Conservation (phyloP, 495 filamentous ascomycete species). For the Hapsidospora chrysogenum region DNA sequence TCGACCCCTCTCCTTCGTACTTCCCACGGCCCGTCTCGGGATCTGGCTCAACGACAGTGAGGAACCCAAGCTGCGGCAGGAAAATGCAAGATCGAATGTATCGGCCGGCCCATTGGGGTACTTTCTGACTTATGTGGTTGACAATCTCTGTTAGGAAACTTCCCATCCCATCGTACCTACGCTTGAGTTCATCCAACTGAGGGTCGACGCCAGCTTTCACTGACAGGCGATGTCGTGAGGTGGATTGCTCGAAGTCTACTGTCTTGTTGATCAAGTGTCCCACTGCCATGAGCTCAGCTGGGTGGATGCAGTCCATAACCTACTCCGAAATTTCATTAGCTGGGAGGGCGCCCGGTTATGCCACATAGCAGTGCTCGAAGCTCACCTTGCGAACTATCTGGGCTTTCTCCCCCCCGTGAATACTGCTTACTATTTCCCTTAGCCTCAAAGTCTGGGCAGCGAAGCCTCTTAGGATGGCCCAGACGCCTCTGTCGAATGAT, state of each 20-base stretch:
- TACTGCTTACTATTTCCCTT: conserved; percentile 42
- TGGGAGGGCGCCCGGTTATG: too few species aligned
- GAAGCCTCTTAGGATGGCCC: conserved; percentile 44
- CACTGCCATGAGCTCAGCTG: conserved; percentile 38
- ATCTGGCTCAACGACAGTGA: conserved; percentile 58
- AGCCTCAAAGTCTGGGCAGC: conserved; percentile 46
- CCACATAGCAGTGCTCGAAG: neutral
- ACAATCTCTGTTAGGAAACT: conserved; percentile 51
- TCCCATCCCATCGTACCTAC: conserved; percentile 59
- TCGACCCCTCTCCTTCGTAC: conserved; percentile 44
- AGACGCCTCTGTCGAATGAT: conserved; percentile 47
- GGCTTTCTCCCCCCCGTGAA: conserved; percentile 37
- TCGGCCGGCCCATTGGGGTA: conserved; percentile 39
- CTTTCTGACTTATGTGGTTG: conserved; percentile 37
- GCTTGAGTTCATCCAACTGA: conserved; percentile 63
- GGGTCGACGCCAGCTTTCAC: conserved; percentile 57
- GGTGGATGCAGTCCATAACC: conserved; percentile 27
- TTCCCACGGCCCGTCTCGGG: conserved; percentile 39
- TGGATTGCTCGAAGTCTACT: conserved; percentile 71
- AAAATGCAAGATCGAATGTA: conserved; percentile 55
- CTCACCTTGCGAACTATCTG: conserved; percentile 41
- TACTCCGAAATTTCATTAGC: conserved; percentile 6
- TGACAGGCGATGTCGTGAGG: conserved; percentile 54
- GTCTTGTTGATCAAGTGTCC: conserved; percentile 56
- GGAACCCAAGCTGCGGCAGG: conserved; percentile 82